Evolutionary conservation across 257 asterid genomes (phyloP).

Genomic region (Ilex aquifolium): DNA sequence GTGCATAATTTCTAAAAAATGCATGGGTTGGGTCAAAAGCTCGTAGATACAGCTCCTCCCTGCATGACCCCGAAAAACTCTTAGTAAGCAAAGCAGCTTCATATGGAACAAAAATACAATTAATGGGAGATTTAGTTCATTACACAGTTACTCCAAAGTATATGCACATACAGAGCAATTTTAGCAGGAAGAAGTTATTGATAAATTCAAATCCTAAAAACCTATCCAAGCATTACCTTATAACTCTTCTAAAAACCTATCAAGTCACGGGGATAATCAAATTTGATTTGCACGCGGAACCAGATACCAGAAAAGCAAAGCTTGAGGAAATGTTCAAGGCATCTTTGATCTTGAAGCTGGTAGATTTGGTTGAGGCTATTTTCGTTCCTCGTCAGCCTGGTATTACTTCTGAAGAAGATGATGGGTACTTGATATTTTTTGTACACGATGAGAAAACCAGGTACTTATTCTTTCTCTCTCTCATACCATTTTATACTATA

Average conservation of each 20-base stretch:
- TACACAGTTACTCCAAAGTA: no score
- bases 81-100: no score
- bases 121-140: no score
- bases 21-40: no score
- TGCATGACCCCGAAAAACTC: slow-evolving; percentile 19
- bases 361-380: slow-evolving; percentile 90
- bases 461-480: slow-evolving; percentile 34
- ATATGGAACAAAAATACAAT: no score
- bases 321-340: slow-evolving; percentile 83
- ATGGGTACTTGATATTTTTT: slow-evolving; percentile 95
- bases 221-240: no score
- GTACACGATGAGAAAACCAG: slow-evolving; percentile 79
- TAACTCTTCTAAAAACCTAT: no score
- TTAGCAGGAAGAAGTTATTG: no score
- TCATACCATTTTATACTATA: background rate
- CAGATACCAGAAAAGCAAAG: slow-evolving; percentile 67
- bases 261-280: slow-evolving; percentile 82
- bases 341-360: slow-evolving; percentile 82
- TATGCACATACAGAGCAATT: no score
- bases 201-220: no score
- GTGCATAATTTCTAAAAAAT: no score
- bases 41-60: slow-evolving; percentile 81
- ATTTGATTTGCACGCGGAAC: slow-evolving; percentile 86
- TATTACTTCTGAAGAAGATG: slow-evolving; percentile 75
- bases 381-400: slow-evolving; percentile 80